Evolutionary conservation across 306 rosid species (phyloP).

Genomic region (Citrullus mucosospermus): DNA sequence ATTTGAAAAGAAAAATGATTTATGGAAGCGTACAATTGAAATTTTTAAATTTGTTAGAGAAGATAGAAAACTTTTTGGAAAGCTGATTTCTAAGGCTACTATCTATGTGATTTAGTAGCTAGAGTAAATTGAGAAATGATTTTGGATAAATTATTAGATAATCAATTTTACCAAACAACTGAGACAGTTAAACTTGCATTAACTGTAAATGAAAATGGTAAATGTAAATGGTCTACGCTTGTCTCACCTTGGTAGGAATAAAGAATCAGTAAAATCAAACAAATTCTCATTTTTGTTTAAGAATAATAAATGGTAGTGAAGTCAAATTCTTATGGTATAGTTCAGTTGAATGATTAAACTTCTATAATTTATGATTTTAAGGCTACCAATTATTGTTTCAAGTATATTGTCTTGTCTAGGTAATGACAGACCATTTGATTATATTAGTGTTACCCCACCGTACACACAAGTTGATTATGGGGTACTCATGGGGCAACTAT

Average conservation of each 20-base stretch:
- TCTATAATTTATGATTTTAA: neutral
- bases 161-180: no score
- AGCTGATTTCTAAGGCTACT: no score
- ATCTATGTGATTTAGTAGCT: no score
- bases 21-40: no score
- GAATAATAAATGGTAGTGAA: neutral
- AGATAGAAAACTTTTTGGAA: no score
- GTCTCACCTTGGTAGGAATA: neutral
- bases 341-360: neutral
- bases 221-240: neutral
- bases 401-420: constrained; percentile 29
- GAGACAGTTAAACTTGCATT: neutral
- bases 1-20: no score
- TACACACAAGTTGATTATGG: constrained; percentile 71
- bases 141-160: no score
- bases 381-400: neutral
- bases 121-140: no score
- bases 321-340: neutral
- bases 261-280: neutral
- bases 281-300: neutral
- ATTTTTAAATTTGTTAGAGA: no score
- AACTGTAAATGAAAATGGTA: neutral
- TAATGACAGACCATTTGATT: constrained; percentile 55
- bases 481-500: constrained; percentile 60
- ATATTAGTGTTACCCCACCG: constrained; percentile 93